These are phyloP conservation scores for Chromera velia DNA, from an alignment of 73 alveolate genomes.

Conservation along the genomic window DNA sequence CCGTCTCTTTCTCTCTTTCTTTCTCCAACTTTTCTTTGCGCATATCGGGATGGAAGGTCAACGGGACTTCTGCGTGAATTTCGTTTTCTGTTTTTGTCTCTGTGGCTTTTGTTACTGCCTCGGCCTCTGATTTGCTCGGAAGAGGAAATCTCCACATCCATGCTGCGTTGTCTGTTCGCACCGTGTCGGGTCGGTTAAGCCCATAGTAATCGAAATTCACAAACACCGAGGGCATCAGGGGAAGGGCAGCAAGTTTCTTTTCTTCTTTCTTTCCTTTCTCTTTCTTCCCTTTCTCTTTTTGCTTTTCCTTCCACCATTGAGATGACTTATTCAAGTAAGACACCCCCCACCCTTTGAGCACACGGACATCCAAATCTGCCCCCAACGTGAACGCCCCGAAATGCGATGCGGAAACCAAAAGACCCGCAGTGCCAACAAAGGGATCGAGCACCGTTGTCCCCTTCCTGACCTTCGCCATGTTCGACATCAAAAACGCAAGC, in stretches of 20 bases:
- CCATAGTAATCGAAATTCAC: constrained; percentile 74
- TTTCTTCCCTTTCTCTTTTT: constrained; percentile 57
- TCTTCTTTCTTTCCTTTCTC: constrained; percentile 56
- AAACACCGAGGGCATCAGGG: no score
- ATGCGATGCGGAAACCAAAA: constrained; percentile 77
- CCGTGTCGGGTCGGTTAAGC: constrained; percentile 65
- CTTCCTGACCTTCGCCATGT: constrained; percentile 75
- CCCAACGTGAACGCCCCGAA: constrained; percentile 76
- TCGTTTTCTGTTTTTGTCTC: no score
- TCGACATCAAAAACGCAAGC: constrained; percentile 87
- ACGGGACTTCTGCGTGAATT: constrained; percentile 43
- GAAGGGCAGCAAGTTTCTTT: no score
- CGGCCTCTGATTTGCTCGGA: no score
- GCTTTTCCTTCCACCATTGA: constrained; percentile 61
- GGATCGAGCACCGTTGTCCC: constrained; percentile 88
- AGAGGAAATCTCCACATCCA: no score
- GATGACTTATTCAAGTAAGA: constrained; percentile 42
- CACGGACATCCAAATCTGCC: constrained; percentile 87
- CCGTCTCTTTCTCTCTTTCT: no score
- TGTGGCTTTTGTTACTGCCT: no score
- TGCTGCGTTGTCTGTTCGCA: constrained; percentile 60
- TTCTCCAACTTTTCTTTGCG: no score
- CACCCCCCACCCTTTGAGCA: constrained; percentile 89
- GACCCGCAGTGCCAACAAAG: constrained; percentile 94
- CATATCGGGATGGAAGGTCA: no score